These are phyloP conservation scores for Pleurotus tuber-regium DNA, from an alignment of 768 basidiomycete species.

Conservation along the genomic window DNA sequence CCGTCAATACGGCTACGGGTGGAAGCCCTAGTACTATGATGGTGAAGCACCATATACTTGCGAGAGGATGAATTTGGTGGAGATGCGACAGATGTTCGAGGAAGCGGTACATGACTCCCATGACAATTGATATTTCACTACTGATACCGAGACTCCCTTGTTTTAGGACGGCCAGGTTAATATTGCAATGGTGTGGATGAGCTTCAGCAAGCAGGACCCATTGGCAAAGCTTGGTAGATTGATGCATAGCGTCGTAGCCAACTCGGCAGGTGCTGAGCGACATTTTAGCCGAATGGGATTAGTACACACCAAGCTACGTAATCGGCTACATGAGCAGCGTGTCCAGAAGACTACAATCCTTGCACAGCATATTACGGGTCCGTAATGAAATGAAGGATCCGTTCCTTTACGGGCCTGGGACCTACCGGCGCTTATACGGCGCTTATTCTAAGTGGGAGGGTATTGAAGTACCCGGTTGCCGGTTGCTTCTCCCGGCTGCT, in stretches of 20 bases:
- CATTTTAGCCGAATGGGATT: conserved; percentile 24
- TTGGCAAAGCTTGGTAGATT: conserved; percentile 23
- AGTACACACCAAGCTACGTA: conserved; percentile 25
- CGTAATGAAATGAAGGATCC: too few species aligned
- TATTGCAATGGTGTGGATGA: conserved; percentile 4
- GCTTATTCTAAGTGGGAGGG: too few species aligned
- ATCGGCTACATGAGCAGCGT: conserved; percentile 16
- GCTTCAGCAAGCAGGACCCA: neutral
- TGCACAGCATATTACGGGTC: neutral
- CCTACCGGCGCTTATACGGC: too few species aligned
- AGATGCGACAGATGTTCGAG: conserved; percentile 5
- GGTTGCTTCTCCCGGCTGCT: too few species aligned
- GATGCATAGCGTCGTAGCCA: conserved; percentile 23
- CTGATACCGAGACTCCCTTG: neutral
- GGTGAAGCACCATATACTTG: too few species aligned
- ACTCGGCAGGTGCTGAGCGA: conserved; percentile 27
- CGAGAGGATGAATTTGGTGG: conserved; percentile 11
- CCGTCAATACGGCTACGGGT: neutral
- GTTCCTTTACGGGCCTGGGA: too few species aligned
- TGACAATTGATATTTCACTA: neutral
- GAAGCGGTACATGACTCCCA: conserved; percentile 11
- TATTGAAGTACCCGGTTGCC: too few species aligned
- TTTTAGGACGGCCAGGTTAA: conserved; percentile 9
- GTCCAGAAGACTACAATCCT: conserved; percentile 17
- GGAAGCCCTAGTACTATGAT: neutral